A percentile compares a stretch with the other conserved stretches of the same genome.
Conservation (phyloP, 176 grass and related monocot genomes). For the Cenchrus fungigraminus region DNA sequence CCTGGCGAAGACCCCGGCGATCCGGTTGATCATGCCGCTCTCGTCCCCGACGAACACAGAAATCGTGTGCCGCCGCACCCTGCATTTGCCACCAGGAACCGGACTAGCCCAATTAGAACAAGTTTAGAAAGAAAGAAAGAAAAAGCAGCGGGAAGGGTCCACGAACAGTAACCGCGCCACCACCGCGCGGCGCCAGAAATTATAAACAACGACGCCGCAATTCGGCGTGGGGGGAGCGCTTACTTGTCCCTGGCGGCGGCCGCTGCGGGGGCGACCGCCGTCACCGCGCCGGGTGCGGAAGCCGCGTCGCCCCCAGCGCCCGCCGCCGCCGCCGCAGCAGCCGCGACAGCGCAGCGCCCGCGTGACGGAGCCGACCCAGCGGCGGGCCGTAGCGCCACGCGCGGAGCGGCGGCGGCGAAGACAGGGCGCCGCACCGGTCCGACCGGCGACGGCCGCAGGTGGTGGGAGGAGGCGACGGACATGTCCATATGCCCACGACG, state of each 20-base stretch:
- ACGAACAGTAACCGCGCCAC: neutral
- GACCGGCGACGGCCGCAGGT: slow-evolving; percentile 24
- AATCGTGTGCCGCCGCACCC: slow-evolving; percentile 83
- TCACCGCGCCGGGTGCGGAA: slow-evolving; percentile 17
- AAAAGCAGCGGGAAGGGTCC: neutral
- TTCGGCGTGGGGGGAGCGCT: neutral
- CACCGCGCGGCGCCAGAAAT: neutral
- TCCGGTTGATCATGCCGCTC: slow-evolving; percentile 97
- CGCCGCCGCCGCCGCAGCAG: neutral
- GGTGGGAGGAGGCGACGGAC: slow-evolving; percentile 45
- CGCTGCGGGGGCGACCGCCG: slow-evolving; percentile 2
- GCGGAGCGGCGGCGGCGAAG: neutral
- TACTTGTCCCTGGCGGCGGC: slow-evolving; percentile 45
- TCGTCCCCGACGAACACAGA: slow-evolving; percentile 98
- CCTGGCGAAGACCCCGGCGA: slow-evolving; percentile 91
- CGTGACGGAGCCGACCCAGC: neutral
- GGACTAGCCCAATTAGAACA: neutral
- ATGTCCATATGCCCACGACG: neutral
- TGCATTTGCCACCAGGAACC: slow-evolving; percentile 38
- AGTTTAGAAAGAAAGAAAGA: too few species aligned
- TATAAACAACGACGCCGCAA: neutral
- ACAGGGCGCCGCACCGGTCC: neutral
- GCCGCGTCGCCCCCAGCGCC: slow-evolving; percentile 30
- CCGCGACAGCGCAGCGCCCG: neutral
- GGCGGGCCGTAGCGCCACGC: neutral